Evolutionary conservation across 1,284 basidiomycete species (phyloP), one percentile per base, ranked within the genome.

Genomic region (Heterobasidion irregulare): DNA sequence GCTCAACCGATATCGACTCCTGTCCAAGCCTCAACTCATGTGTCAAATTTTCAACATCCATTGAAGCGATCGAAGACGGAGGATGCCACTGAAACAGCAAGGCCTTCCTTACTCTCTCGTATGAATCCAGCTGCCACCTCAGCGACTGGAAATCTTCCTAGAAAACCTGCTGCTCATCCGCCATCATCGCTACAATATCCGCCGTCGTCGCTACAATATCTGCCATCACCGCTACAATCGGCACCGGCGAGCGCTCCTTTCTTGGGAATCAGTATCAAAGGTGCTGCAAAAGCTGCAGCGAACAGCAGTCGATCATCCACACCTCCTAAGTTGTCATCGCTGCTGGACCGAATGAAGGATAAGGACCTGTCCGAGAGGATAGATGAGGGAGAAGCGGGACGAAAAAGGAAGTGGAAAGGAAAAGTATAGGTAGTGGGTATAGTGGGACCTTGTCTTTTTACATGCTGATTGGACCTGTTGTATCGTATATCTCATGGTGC

Each of bases 341-440:
- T 83, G 46, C 64, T 82, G 57, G 69, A 78, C 53, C 73, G 80
- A 61, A 61, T 82, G 61, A 65, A 70, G 43, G 59, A 60, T 5
- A 52, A 61, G 15, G 59, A 47, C n/a, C n/a, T 54, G 49, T 44
- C 34, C n/a, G 36, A 45, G 46, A 47, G 53, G 47, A 53, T 53
- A n/a, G 34, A 53, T 47, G 53, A 48, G 2, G 19, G 44, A 3
- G 34, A 48, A 35, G 44, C 33, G 16, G 33, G 4, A 13, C 44
- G 50, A 35, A 55, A 32, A 33, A 52, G 38, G 54, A 45, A 50
- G 19, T 44, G 50, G 43, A 51, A 47, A 43, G 41, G 48, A 33
- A 51, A 41, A 18, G 8, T 41, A 35, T 55, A 50, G 36, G 50
- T 52, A 52, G 32, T 47, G 38, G 38, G 6, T 41, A 41, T 12